Percentiles rank a stretch among this genome's conserved stretches.
Evolutionary conservation across 2,329 filamentous ascomycete species (phyloP).

Genomic region (Arthrobotrys sinensis): DNA sequence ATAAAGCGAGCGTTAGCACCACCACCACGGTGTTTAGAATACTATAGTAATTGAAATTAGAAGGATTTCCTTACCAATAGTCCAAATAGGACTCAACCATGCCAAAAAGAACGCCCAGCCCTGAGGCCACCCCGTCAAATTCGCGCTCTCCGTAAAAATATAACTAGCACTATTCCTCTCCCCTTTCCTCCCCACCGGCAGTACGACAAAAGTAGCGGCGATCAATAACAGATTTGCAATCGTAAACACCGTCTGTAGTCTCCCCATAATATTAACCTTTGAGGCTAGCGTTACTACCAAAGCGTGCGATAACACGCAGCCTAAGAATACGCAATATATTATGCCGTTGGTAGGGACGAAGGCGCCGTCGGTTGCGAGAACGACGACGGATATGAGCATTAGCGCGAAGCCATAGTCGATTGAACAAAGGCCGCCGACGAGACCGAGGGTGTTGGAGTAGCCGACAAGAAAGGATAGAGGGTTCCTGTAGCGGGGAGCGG

Average conservation of each 20-base stretch:
- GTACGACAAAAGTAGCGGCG: conserved; percentile 72
- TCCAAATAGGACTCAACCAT: conserved; percentile 77
- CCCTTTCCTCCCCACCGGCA: conserved; percentile 70
- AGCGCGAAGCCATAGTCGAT: conserved; percentile 74
- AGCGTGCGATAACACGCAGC: conserved; percentile 72
- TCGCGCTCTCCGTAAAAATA: conserved; percentile 73
- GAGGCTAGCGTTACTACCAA: conserved; percentile 72
- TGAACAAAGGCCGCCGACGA: conserved; percentile 75
- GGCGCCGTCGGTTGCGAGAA: conserved; percentile 71
- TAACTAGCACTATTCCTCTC: conserved; percentile 68
- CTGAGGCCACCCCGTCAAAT: conserved; percentile 74
- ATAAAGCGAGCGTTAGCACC: not conserved
- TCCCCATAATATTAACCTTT: conserved; percentile 72
- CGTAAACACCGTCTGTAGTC: conserved; percentile 74
- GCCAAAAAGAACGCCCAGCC: conserved; percentile 75
- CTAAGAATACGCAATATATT: conserved; percentile 74
- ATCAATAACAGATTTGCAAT: conserved; percentile 74
- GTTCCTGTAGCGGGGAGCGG: conserved; percentile 72
- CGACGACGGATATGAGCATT: conserved; percentile 73
- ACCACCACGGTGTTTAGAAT: too few species aligned
- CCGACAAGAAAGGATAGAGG: conserved; percentile 67
- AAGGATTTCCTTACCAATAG: conserved; percentile 68
- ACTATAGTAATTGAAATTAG: too few species aligned
- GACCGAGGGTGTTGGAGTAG: conserved; percentile 59
- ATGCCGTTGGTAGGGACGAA: conserved; percentile 73